Percentiles rank a stretch among this genome's conserved stretches.
Evolutionary conservation across 164 flowering plant species (phyloP).

Genomic region (Aristolochia fimbriata): DNA sequence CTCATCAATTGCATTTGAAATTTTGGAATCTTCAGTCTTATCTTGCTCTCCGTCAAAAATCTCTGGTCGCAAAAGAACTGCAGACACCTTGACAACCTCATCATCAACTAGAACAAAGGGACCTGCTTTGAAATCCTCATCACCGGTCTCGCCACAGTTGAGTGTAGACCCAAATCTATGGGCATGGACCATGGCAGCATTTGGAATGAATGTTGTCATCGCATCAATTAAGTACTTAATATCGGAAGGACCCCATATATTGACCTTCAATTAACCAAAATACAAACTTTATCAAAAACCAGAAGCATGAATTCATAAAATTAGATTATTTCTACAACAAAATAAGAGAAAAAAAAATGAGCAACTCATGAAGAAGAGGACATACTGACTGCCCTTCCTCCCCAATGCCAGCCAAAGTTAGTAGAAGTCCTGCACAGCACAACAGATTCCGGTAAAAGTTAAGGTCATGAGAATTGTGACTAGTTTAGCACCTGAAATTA

Average conservation of each 20-base stretch:
- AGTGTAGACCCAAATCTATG: constrained; percentile 60
- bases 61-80: constrained; percentile 53
- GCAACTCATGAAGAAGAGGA: constrained; percentile 7
- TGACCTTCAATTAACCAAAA: constrained; percentile 47
- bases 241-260: constrained; percentile 94
- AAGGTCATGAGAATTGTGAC: no score
- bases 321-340: no score
- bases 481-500: background rate
- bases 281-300: background rate
- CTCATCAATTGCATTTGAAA: background rate
- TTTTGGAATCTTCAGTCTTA: constrained; percentile 4
- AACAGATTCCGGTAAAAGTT: no score
- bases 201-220: constrained; percentile 78
- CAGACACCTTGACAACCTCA: constrained; percentile 86
- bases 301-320: background rate
- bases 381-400: constrained; percentile 92
- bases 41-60: constrained; percentile 4
- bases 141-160: constrained; percentile 18
- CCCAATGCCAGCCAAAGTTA: constrained; percentile 95
- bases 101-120: constrained; percentile 65
- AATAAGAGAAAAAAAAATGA: background rate
- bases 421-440: constrained; percentile 53
- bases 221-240: constrained; percentile 77
- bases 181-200: constrained; percentile 89
- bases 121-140: constrained; percentile 15